Evolutionary conservation across 2,329 filamentous ascomycete genomes (phyloP), one percentile per base, ranked within the genome.

Genomic region (Xylariomycetidae sp.): DNA sequence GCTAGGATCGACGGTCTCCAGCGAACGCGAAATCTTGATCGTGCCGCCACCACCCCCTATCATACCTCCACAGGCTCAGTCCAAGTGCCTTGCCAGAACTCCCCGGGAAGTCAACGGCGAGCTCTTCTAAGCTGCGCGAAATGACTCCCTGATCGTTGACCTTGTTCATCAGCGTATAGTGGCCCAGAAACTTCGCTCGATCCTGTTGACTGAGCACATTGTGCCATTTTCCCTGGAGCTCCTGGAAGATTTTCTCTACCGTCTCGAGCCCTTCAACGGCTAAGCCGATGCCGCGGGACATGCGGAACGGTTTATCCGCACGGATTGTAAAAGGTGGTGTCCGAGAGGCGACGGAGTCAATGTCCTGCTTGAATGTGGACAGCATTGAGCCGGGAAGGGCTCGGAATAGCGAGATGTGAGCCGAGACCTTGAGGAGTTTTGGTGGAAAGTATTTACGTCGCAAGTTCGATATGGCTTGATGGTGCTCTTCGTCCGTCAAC

Each of bases 121-220:
- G 10, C 22, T 41, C 38, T 12, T 27, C 22, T 13, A 40, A 17
- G 19, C 41, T 44, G 20, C 18, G 22, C 19, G 25, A 13, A 10
- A 42, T 33, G n/a, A 17, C 31, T 10, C 33, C 35, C n/a, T 25
- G 17, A 15, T 41, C 37, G 14, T 40, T 19, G 9, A 35, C 37
- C 28, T 42, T 44, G n/a, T 46, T 44, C 40, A 42, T 41, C 13
- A 46, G 12, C 18, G 45, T 44, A 14, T 46, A 48, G 18, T 48
- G 41, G 2, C 45, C 45, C 3, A 33, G 31, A 11, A 42, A 48
- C 14, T 26, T 25, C 6, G 29, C 25, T 4, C 29, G 18, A 15
- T 46, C 44, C 27, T 45, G 44, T n/a, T 28, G 34, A 25, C 44
- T 46, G 16, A 44, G 16, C 17, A 34, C 28, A 7, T 29, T 33